phyloP scores from a whole-genome alignment of 164 flowering plant genomes.

The Liquidambar formosana region DNA sequence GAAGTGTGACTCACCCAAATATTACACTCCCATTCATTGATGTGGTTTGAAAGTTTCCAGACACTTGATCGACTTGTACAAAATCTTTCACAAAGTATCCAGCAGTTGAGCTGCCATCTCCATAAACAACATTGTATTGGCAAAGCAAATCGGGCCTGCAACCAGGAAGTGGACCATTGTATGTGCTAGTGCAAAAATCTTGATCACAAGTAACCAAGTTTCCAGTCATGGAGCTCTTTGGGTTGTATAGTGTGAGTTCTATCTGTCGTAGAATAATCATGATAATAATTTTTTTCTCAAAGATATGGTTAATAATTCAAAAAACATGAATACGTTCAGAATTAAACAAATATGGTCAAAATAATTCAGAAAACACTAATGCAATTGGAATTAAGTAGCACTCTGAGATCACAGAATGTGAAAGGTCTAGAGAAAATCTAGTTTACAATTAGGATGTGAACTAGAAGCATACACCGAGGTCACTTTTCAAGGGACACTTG shows the following conservation, averaged over 20 bases:
- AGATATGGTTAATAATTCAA: too few species aligned
- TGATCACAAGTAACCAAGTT: slow-evolving; percentile 44
- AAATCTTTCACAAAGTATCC: slow-evolving; percentile 82
- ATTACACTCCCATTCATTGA: slow-evolving; percentile 53
- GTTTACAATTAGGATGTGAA: neutral
- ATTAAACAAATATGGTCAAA: neutral
- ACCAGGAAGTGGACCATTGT: slow-evolving; percentile 34
- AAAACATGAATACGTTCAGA: neutral
- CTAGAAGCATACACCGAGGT: slow-evolving; percentile 47
- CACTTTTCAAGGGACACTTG: slow-evolving; percentile 54
- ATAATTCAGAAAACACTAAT: neutral
- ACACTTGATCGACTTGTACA: slow-evolving; percentile 43
- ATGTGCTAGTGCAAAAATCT: slow-evolving; percentile 39
- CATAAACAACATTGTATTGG: slow-evolving; percentile 67
- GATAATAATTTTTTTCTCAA: neutral
- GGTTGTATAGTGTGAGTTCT: slow-evolving; percentile 37
- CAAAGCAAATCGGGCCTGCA: slow-evolving; percentile 50
- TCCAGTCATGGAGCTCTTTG: slow-evolving; percentile 32
- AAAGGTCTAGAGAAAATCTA: neutral
- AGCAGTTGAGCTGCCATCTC: slow-evolving; percentile 89
- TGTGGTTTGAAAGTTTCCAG: slow-evolving; percentile 61
- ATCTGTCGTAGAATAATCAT: slow-evolving; percentile 33
- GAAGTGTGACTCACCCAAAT: slow-evolving; percentile 69
- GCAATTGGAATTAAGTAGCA: neutral
- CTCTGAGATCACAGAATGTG: neutral